These are phyloP conservation scores for Pleoardoris graminearum DNA, from an alignment of 2,329 filamentous ascomycete species.

Conservation along the genomic window DNA sequence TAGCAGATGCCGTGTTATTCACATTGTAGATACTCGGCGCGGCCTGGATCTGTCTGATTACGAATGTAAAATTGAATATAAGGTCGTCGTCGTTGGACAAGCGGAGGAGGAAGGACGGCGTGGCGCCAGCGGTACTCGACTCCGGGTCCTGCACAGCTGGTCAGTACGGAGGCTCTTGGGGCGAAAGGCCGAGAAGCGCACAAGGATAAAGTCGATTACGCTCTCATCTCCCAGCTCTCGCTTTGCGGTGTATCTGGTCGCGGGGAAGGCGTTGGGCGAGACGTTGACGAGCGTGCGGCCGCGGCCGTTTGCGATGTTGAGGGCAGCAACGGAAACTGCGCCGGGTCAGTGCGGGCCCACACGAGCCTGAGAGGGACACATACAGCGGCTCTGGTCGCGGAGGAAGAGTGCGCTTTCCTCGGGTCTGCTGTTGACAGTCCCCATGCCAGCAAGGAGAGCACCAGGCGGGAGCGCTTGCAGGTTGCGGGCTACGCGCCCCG, in stretches of 20 bases:
- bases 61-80: slow-evolving; percentile 88
- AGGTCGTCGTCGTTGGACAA: slow-evolving; percentile 90
- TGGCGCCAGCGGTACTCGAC: slow-evolving; percentile 37
- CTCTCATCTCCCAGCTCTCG: slow-evolving; percentile 73
- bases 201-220: slow-evolving; percentile 90
- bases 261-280: slow-evolving; percentile 84
- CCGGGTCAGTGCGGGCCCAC: slow-evolving; percentile 24
- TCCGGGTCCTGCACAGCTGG: slow-evolving; percentile 72
- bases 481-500: slow-evolving; percentile 36
- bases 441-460: slow-evolving; percentile 63
- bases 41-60: slow-evolving; percentile 63
- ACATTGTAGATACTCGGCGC: slow-evolving; percentile 43
- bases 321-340: slow-evolving; percentile 82
- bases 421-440: slow-evolving; percentile 84
- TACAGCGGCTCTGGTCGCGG: slow-evolving; percentile 90
- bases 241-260: slow-evolving; percentile 73
- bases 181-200: slow-evolving; percentile 45
- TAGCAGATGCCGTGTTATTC: slow-evolving; percentile 53
- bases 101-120: slow-evolving; percentile 81
- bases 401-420: slow-evolving; percentile 80
- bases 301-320: slow-evolving; percentile 78
- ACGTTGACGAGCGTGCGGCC: slow-evolving; percentile 77
- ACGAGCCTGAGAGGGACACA: slow-evolving; percentile 34
- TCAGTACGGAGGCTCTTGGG: slow-evolving; percentile 13
- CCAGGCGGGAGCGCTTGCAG: slow-evolving; percentile 18